Conservation (phyloP, 2,329 filamentous ascomycete genomes). For the Stachybotrys chartarum region DNA sequence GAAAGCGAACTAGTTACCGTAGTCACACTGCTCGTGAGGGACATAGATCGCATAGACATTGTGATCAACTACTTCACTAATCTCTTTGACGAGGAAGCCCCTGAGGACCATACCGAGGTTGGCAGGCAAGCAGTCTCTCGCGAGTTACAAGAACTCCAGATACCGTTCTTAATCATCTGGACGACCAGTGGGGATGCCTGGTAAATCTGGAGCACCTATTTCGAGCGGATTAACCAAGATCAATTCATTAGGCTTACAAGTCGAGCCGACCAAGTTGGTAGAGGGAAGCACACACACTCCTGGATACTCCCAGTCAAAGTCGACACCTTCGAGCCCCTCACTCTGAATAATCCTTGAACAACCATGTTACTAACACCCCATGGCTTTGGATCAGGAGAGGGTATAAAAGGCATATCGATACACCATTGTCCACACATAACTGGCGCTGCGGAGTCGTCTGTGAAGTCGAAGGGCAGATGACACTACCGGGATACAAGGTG, state of each 20-base stretch:
- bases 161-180: slow-evolving; percentile 22
- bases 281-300: slow-evolving; percentile 7
- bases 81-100: slow-evolving; percentile 18
- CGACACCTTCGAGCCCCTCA: slow-evolving; percentile 22
- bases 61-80: slow-evolving; percentile 18
- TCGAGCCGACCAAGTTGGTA: not conserved
- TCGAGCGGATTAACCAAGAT: not conserved
- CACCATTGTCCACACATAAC: slow-evolving; percentile 19
- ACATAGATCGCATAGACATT: slow-evolving; percentile 31
- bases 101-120: too few relatives aligned
- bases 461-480: slow-evolving; percentile 18
- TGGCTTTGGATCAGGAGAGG: too few relatives aligned
- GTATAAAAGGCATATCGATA: slow-evolving; percentile 1
- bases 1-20: slow-evolving; percentile 10
- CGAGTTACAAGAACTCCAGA: slow-evolving; percentile 17
- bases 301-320: slow-evolving; percentile 31
- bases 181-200: slow-evolving; percentile 16
- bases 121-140: slow-evolving; percentile 6
- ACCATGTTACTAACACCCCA: not conserved
- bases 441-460: slow-evolving; percentile 19
- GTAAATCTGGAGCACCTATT: slow-evolving; percentile 11
- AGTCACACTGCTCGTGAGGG: slow-evolving; percentile 22
- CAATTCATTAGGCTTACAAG: not conserved
- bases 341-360: slow-evolving; percentile 23
- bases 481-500: slow-evolving; percentile 4